Base-by-base conservation (phyloP, 1,284 basidiomycete genomes). In the Porogramme epimiltina region DNA sequence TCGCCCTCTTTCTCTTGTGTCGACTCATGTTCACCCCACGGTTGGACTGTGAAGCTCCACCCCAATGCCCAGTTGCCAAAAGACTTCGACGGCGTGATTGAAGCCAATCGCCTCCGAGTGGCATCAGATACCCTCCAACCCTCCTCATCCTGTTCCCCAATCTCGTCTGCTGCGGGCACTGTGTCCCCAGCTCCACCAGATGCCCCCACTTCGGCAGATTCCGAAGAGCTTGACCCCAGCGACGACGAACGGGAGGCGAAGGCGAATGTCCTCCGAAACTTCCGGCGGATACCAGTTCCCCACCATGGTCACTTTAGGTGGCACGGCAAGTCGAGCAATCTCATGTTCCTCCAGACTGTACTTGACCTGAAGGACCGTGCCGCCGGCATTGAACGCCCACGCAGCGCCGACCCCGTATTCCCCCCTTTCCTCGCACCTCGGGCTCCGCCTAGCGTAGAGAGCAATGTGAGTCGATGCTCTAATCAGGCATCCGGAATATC, bases 241-340 rank as follows among this genome's bases (percentile, higher is more conserved):
- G 70, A 72, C 51, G 70, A 71, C 55, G 69, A 71, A 48, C 52
- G 60, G 11, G 58, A 58, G 45, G 55, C 56, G 13, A 52, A 56
- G 28, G 31, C 56, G 31, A 61, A 50, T 1, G 54, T 68, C 11
- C 40, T 62, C 23, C 49, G 58, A n/a, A 56, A 47, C 23, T 42
- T 64, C 28, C 60, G 55, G 40, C 56, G 54, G 24, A 54, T 65
- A 49, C 61, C 54, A 26, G 55, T 59, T 49, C 38, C 33, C 16
- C 13, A 28, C 4, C 66, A 55, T 45, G 34, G 9, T 4, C 5
- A 13, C 9, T 18, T 37, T n/a, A 70, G 77, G 24, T 81, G 78
- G 62, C 78, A 78, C 52, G 79, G 79, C 49, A 79, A 80, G 61
- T 78, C 78, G 1, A 80, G 78, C 33, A 74, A 76, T 13, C 70